phyloP scores from a whole-genome alignment of 768 basidiomycete genomes.

The Vararia minispora region DNA sequence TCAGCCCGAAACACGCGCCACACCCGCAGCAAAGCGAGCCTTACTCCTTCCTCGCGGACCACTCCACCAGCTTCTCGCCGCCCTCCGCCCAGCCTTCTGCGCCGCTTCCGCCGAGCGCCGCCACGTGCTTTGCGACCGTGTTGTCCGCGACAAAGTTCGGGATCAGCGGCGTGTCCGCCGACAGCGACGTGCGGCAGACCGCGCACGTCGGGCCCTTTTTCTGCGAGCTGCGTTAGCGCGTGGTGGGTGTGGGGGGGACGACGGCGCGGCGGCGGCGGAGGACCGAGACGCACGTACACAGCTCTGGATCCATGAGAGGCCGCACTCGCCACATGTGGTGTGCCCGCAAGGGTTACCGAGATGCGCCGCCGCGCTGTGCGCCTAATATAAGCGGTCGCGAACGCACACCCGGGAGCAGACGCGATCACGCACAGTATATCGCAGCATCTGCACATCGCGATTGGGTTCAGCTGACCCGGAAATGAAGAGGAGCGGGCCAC shows the following conservation, averaged over 20 bases:
- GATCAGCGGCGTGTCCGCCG: conserved; percentile 34
- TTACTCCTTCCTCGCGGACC: conserved; percentile 44
- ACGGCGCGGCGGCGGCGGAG: background rate
- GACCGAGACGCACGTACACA: conserved; percentile 31
- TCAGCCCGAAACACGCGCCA: no score
- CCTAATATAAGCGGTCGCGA: background rate
- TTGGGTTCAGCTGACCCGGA: conserved; percentile 4
- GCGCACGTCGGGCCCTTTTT: conserved; percentile 41
- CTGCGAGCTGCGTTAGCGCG: conserved; percentile 15
- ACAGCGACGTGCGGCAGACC: conserved; percentile 43
- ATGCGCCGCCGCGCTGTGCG: conserved; percentile 45
- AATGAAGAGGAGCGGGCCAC: conserved; percentile 18
- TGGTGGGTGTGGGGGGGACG: conserved; percentile 2
- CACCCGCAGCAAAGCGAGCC: no score
- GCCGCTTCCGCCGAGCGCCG: conserved; percentile 33
- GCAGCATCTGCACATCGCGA: conserved; percentile 39
- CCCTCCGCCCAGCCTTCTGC: conserved; percentile 39
- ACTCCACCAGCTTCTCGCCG: conserved; percentile 39
- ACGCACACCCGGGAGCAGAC: background rate
- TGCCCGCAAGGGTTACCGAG: conserved; percentile 66
- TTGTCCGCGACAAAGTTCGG: conserved; percentile 57
- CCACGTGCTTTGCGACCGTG: conserved; percentile 48
- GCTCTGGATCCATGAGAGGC: conserved; percentile 45
- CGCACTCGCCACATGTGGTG: conserved; percentile 59
- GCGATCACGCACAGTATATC: conserved; percentile 48